Base-by-base conservation (phyloP, 208 protist genomes). In the Naegleria fowleri region DNA sequence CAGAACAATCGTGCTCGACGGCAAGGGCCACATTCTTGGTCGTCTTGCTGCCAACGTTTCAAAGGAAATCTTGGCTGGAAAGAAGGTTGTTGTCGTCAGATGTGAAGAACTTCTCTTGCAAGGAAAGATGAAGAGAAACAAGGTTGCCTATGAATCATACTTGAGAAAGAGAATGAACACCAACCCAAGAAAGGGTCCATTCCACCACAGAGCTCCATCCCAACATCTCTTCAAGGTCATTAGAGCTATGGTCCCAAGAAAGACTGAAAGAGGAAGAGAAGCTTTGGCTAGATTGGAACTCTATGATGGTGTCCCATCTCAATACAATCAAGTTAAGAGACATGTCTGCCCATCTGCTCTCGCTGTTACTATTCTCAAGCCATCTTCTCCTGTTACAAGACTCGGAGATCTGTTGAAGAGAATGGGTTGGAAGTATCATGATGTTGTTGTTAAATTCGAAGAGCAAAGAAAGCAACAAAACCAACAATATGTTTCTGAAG, bases 171-270 rank as follows among this genome's bases (percentile, higher is more conserved):
- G 96, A 48, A 97, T 95, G 90, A 98, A 99, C 95, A 98, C 97
- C 92, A 99, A 99, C 96, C 99, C 98, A 59, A 95, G 90, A 41
- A 95, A 96, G 83, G 99, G 99, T 92, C 98, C 98, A 88, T 98
- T 98, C 96, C 99, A 99, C 95, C 95, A 98, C 95, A 96, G 99
- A 92, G 92, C 98, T 43, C 99, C 99, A 90, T 95, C 97, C 29
- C 95, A 97, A 84, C 99, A 99, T 59, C 97, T 99, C 92, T 94
- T 92, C 91, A 96, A 98, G 93, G 94, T 95, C 48, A 96, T 99
- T 92, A 97, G 98, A 93, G 98, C 97, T 92, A 99, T 99, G 99
- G 93, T 99, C 52, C 98, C 98, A 59, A 96, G 98, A 95, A 98
- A 98, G 93, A 97, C 95, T 29, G 29, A 89, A 19, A 94, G 95